Evolutionary conservation across 306 rosid species (phyloP).

Genomic region (Glycine tomentella): DNA sequence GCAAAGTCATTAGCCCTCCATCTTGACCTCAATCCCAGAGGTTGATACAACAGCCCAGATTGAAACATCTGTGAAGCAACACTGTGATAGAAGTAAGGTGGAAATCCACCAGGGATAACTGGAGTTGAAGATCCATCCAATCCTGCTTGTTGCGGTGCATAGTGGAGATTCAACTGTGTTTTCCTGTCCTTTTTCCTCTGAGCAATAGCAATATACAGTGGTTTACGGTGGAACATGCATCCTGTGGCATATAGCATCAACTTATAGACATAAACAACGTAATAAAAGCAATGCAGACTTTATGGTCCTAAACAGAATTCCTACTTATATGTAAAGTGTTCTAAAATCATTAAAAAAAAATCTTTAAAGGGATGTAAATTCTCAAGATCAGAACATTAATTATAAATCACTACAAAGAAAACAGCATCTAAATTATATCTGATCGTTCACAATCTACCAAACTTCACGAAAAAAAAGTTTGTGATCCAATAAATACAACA

Average conservation of each 20-base stretch:
- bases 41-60: slow-evolving; percentile 67
- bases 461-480: background rate
- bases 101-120: slow-evolving; percentile 71
- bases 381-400: slow-evolving; percentile 28
- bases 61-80: slow-evolving; percentile 62
- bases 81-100: slow-evolving; percentile 74
- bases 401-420: background rate
- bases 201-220: slow-evolving; percentile 82
- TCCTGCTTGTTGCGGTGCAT: slow-evolving; percentile 67
- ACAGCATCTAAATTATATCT: background rate
- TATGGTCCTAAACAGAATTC: background rate
- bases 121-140: slow-evolving; percentile 65
- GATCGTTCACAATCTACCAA: background rate
- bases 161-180: slow-evolving; percentile 69
- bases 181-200: slow-evolving; percentile 90
- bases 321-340: background rate
- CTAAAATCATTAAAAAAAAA: background rate
- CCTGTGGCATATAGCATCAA: slow-evolving; percentile 58
- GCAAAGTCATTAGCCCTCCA: slow-evolving; percentile 71
- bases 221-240: slow-evolving; percentile 79
- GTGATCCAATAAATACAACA: slow-evolving; percentile 25
- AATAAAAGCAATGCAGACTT: slow-evolving; percentile 31
- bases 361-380: slow-evolving; percentile 8
- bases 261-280: background rate
- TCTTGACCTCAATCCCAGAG: slow-evolving; percentile 49